phyloP scores from a whole-genome alignment of 495 filamentous ascomycete genomes.

The Penicillium chermesinum region DNA sequence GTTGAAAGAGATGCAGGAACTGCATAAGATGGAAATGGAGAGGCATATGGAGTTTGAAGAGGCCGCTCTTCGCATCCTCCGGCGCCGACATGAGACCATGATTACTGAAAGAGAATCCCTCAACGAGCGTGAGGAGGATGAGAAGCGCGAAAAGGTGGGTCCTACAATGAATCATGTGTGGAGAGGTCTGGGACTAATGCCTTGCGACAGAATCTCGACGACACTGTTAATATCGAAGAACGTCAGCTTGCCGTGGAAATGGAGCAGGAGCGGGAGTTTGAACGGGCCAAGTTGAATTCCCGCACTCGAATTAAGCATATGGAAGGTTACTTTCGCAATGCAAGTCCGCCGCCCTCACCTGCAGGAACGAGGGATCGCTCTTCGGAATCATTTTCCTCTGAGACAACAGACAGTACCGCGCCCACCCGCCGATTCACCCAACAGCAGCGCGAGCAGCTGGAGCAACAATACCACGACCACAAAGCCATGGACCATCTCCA shows the following conservation, averaged over 20 bases:
- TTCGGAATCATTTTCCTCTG: conserved; percentile 23
- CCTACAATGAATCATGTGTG: neutral
- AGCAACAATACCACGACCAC: conserved; percentile 63
- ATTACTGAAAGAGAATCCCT: conserved; percentile 24
- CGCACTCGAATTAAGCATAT: conserved; percentile 69
- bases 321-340: conserved; percentile 69
- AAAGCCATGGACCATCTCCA: conserved; percentile 68
- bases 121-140: conserved; percentile 40
- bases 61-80: conserved; percentile 26
- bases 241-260: conserved; percentile 70
- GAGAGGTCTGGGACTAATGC: neutral
- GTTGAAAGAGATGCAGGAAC: conserved; percentile 45
- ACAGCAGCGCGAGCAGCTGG: conserved; percentile 52
- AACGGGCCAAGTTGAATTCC: conserved; percentile 52
- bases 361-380: conserved; percentile 7
- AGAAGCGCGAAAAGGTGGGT: conserved; percentile 51
- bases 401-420: conserved; percentile 6
- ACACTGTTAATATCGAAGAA: conserved; percentile 62
- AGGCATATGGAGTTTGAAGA: conserved; percentile 53
- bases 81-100: conserved; percentile 31
- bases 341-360: conserved; percentile 38
- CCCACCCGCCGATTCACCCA: conserved; percentile 29
- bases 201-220: conserved; percentile 34
- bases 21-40: conserved; percentile 52
- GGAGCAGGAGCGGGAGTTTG: conserved; percentile 54